Evolutionary conservation across 1,284 basidiomycete genomes (phyloP).

Genomic region (Sphagnurus paluster): DNA sequence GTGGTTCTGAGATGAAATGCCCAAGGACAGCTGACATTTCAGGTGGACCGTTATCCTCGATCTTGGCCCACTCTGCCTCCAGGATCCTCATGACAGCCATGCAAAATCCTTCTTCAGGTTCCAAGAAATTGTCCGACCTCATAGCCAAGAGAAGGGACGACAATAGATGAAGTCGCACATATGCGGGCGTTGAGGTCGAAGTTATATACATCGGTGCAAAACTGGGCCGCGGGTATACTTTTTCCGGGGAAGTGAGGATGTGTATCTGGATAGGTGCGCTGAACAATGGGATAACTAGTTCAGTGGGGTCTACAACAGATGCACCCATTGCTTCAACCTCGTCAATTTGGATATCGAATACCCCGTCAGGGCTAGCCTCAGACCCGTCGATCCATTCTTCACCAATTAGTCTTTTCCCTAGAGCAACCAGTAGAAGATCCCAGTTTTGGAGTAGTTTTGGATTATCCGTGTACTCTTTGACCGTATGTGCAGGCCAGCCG

Average conservation of each 20-base stretch:
- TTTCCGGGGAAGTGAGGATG: constrained; percentile 56
- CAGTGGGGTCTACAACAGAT: constrained; percentile 41
- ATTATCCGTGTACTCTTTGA: constrained; percentile 54
- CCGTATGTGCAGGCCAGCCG: constrained; percentile 78
- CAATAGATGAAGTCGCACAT: constrained; percentile 85
- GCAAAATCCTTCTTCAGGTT: constrained; percentile 71
- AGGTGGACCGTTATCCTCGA: constrained; percentile 73
- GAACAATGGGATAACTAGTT: constrained; percentile 63
- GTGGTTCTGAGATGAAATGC: constrained; percentile 52
- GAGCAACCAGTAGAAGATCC: constrained; percentile 48
- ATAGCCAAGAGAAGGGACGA: constrained; percentile 58
- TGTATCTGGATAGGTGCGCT: constrained; percentile 68
- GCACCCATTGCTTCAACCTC: constrained; percentile 74
- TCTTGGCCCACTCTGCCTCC: constrained; percentile 65
- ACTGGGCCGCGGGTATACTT: constrained; percentile 53
- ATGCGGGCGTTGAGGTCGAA: constrained; percentile 73
- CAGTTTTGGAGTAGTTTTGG: constrained; percentile 44
- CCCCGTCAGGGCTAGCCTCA: constrained; percentile 3
- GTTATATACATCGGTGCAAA: constrained; percentile 78
- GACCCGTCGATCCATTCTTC: constrained; percentile 30
- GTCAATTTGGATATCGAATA: constrained; percentile 46
- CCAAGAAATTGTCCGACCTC: constrained; percentile 55
- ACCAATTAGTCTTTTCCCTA: constrained; percentile 52
- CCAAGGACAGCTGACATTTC: constrained; percentile 66
- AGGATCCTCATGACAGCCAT: constrained; percentile 76